A percentile compares a stretch with the other conserved stretches of the same genome.
Evolutionary conservation across 2,329 filamentous ascomycete genomes (phyloP).

Genomic region (Penicillium sp.): DNA sequence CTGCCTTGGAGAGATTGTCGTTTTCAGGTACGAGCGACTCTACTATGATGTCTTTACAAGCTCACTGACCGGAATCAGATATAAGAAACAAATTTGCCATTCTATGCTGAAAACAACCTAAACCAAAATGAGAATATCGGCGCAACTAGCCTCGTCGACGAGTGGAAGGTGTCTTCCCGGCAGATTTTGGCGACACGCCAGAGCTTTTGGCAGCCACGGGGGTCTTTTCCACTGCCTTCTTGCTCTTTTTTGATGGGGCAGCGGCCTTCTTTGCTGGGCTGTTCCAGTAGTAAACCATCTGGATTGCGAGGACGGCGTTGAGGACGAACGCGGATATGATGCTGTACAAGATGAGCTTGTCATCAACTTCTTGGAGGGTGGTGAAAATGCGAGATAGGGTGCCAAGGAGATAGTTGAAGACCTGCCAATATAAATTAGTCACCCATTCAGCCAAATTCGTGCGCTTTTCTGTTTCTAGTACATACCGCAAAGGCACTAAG

Average conservation of each 20-base stretch:
- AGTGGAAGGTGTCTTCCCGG: constrained; percentile 52
- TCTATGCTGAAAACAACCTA: constrained; percentile 13
- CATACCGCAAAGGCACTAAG: constrained; percentile 88
- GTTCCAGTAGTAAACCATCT: constrained; percentile 99
- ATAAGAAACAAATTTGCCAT: constrained; percentile 2
- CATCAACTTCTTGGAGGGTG: constrained; percentile 93
- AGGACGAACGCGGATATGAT: constrained; percentile 89
- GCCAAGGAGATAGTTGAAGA: constrained; percentile 95
- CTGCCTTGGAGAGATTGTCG: not conserved
- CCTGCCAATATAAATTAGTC: constrained; percentile 50
- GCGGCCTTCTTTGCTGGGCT: constrained; percentile 27
- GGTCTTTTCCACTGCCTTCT: constrained; percentile 23
- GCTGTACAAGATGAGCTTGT: constrained; percentile 91
- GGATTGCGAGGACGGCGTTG: constrained; percentile 77
- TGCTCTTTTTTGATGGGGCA: constrained; percentile 34
- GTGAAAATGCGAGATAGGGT: constrained; percentile 95
- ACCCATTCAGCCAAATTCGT: not conserved
- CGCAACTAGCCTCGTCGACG: constrained; percentile 47
- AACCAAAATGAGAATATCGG: not conserved
- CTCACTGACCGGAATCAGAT: not conserved
- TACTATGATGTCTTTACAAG: not conserved
- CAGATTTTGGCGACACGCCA: constrained; percentile 39
- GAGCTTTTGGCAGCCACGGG: constrained; percentile 28
- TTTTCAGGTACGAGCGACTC: not conserved
- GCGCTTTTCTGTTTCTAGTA: not conserved